Evolutionary conservation across 345 rosid species (phyloP).

Genomic region (Psidium guajava): DNA sequence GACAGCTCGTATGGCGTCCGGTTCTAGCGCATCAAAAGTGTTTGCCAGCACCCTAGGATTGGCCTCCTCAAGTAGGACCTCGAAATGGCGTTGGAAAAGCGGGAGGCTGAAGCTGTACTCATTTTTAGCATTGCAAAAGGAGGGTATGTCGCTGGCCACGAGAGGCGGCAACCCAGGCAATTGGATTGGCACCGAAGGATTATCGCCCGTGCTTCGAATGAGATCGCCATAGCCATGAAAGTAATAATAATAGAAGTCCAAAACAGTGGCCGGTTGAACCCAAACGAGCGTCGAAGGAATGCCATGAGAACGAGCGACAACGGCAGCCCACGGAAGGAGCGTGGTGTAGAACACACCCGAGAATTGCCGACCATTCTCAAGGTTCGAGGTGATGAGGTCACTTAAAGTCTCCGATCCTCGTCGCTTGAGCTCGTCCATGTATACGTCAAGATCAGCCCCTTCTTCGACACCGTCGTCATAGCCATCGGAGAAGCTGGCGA

Average conservation of each 20-base stretch:
- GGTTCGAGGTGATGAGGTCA: slow-evolving; percentile 8
- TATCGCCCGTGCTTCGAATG: background rate
- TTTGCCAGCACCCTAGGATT: slow-evolving; percentile 36
- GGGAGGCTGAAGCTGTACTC: background rate
- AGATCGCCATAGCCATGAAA: slow-evolving; percentile 21
- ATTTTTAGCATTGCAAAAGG: slow-evolving; percentile 17
- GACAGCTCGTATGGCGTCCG: slow-evolving; percentile 16
- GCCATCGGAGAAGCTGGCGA: slow-evolving; percentile 37
- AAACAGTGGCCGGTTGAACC: slow-evolving; percentile 49
- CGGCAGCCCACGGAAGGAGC: slow-evolving; percentile 39
- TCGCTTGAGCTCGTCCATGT: slow-evolving; percentile 14
- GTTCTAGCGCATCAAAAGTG: slow-evolving; percentile 46
- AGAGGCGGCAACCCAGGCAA: slow-evolving; percentile 42
- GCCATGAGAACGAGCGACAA: slow-evolving; percentile 29
- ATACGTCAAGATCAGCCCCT: slow-evolving; percentile 2
- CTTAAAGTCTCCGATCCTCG: slow-evolving; percentile 1
- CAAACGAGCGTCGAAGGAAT: slow-evolving; percentile 36
- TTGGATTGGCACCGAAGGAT: slow-evolving; percentile 4
- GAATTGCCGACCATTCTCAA: slow-evolving; percentile 13
- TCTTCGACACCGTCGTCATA: slow-evolving; percentile 39
- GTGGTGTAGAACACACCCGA: slow-evolving; percentile 33
- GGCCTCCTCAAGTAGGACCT: slow-evolving; percentile 20
- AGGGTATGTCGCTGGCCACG: slow-evolving; percentile 31
- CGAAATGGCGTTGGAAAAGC: slow-evolving; percentile 13
- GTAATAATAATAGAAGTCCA: slow-evolving; percentile 39